Percentiles rank a stretch among this genome's conserved stretches.
Conservation (phyloP, 129 eudicot genomes). For the Cynara cardunculus region DNA sequence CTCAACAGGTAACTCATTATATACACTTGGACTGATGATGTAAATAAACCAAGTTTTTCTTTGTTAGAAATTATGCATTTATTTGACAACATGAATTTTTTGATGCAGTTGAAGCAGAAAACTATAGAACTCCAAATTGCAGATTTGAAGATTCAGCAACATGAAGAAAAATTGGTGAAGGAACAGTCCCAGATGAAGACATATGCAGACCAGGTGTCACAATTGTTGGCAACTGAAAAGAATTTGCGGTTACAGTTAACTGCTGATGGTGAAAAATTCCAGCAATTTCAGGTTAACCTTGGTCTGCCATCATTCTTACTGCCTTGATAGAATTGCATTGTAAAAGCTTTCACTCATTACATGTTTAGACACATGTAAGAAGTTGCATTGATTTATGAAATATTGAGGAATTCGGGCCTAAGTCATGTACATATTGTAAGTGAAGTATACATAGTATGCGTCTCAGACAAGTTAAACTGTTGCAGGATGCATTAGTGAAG, state of each 20-base stretch:
- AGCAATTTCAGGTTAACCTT: slow-evolving; percentile 80
- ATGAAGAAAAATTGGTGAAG: slow-evolving; percentile 68
- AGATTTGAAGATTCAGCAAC: slow-evolving; percentile 82
- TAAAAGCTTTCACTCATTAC: not conserved
- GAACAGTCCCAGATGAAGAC: slow-evolving; percentile 85
- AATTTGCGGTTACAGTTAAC: slow-evolving; percentile 78
- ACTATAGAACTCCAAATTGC: slow-evolving; percentile 87
- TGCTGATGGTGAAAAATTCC: slow-evolving; percentile 97
- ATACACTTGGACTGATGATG: not conserved
- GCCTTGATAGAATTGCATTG: not conserved
- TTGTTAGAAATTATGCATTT: slow-evolving; percentile 1
- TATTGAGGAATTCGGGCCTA: no score
- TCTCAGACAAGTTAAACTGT: slow-evolving; percentile 11
- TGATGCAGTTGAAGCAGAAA: slow-evolving; percentile 87
- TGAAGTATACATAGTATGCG: not conserved
- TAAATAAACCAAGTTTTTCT: not conserved
- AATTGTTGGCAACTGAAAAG: slow-evolving; percentile 79
- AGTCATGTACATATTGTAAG: not conserved
- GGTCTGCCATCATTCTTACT: not conserved
- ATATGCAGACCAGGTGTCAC: slow-evolving; percentile 92
- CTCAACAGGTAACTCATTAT: slow-evolving; percentile 58
- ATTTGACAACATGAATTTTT: not conserved
- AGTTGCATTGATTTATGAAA: no score
- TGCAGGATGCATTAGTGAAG: slow-evolving; percentile 92
- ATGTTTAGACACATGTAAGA: no score